These are phyloP conservation scores for Ophiostoma triangulosporum DNA, from an alignment of 2,329 filamentous ascomycete genomes.

Conservation along the genomic window DNA sequence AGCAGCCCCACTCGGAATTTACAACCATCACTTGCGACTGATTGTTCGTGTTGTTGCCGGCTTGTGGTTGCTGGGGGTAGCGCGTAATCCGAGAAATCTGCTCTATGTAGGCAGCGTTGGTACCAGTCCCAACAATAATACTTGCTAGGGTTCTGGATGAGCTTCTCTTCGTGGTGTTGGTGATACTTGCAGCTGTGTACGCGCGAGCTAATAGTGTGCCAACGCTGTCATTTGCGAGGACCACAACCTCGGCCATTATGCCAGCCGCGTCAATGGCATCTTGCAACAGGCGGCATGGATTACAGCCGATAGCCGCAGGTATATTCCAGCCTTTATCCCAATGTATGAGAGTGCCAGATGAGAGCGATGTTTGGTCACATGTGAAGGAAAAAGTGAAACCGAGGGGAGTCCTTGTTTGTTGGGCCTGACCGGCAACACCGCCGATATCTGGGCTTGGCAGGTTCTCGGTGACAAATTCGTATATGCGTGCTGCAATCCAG, in stretches of 20 bases:
- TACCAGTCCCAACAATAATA: constrained; percentile 92
- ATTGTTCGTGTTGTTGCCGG: constrained; percentile 20
- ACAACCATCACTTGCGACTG: constrained; percentile 71
- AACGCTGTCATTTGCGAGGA: constrained; percentile 95
- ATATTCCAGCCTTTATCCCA: constrained; percentile 99
- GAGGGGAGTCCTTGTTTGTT: constrained; percentile 50
- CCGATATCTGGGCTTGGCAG: background rate
- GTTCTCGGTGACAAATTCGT: constrained; percentile 55
- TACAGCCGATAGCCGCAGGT: constrained; percentile 75
- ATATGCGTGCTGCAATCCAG: constrained; percentile 85
- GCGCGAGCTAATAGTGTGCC: constrained; percentile 94
- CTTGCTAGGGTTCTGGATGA: constrained; percentile 46
- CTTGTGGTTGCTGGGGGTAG: background rate
- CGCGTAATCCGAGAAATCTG: constrained; percentile 58
- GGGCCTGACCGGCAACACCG: constrained; percentile 29
- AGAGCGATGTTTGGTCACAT: constrained; percentile 83
- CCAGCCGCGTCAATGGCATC: constrained; percentile 70
- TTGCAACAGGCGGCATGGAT: constrained; percentile 84
- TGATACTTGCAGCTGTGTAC: constrained; percentile 47
- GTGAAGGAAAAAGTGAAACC: constrained; percentile 98
- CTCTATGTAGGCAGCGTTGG: constrained; percentile 93
- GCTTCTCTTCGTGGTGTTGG: constrained; percentile 51
- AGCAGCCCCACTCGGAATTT: constrained; percentile 96
- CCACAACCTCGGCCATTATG: constrained; percentile 83
- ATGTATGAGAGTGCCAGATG: constrained; percentile 80